These are phyloP conservation scores for Zygosaccharomyces kombuchaensis DNA, from an alignment of 805 yeast species.

Conservation along the genomic window DNA sequence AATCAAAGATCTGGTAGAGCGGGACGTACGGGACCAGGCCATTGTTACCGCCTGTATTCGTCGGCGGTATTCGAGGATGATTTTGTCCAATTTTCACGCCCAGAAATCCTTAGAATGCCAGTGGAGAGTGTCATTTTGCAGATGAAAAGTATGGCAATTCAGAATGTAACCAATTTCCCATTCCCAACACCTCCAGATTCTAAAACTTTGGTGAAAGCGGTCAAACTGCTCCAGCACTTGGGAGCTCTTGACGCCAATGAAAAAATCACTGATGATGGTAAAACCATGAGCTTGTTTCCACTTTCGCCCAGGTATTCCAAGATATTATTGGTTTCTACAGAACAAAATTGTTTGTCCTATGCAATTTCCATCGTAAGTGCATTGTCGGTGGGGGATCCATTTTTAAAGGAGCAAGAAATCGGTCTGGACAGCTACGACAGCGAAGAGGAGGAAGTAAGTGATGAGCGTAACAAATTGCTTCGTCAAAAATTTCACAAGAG, in stretches of 20 bases:
- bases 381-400: constrained; percentile 90
- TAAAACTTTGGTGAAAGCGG: constrained; percentile 55
- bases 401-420: constrained; percentile 67
- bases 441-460: constrained; percentile 26
- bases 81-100: constrained; percentile 74
- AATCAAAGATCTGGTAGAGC: constrained; percentile 96
- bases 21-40: constrained; percentile 98
- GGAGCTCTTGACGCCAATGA: constrained; percentile 67
- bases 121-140: constrained; percentile 91
- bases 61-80: constrained; percentile 90
- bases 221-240: constrained; percentile 58
- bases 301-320: constrained; percentile 90
- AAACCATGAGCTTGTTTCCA: constrained; percentile 85
- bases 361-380: constrained; percentile 91
- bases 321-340: constrained; percentile 83
- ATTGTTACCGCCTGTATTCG: constrained; percentile 85
- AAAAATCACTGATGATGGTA: constrained; percentile 71
- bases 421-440: constrained; percentile 45
- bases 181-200: constrained; percentile 92
- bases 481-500: constrained; percentile 55
- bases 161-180: constrained; percentile 85
- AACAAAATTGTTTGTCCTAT: constrained; percentile 77
- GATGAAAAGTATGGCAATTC: constrained; percentile 97
- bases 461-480: constrained; percentile 39
- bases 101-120: constrained; percentile 93